phyloP scores from a whole-genome alignment of 805 yeast species.

The Sungouiella thailandica region DNA sequence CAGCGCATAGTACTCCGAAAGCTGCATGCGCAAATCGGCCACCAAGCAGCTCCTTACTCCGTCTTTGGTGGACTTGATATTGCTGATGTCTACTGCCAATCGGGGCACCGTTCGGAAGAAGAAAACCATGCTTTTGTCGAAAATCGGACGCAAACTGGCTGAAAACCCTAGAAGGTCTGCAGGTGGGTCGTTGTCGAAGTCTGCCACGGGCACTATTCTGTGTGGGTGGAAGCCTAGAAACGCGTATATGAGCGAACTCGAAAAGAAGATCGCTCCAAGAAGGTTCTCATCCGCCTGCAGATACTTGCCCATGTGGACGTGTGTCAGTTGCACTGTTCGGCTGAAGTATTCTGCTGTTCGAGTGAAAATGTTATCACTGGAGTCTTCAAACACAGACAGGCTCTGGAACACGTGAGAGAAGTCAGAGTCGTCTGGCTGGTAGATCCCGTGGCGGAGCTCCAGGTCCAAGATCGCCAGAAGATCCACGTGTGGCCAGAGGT shows the following conservation, averaged over 20 bases:
- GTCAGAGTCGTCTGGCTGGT: neutral
- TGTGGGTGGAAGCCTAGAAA: conserved; percentile 30
- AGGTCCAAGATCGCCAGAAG: conserved; percentile 3
- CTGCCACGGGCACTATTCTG: conserved; percentile 23
- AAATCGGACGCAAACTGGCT: conserved; percentile 12
- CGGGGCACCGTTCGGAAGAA: neutral
- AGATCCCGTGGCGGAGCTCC: neutral
- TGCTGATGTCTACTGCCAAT: too few relatives aligned
- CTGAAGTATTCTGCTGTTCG: conserved; percentile 22
- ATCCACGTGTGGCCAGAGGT: conserved; percentile 22
- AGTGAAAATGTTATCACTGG: conserved; percentile 12
- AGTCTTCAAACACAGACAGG: conserved; percentile 5
- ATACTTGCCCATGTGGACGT: conserved; percentile 4
- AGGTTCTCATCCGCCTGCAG: neutral
- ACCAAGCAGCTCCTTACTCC: neutral
- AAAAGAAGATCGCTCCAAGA: conserved; percentile 6
- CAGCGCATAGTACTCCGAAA: conserved; percentile 2
- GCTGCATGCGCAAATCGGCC: conserved; percentile 3
- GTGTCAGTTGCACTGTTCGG: conserved; percentile 13
- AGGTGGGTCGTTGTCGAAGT: conserved; percentile 13
- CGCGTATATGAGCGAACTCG: conserved; percentile 21
- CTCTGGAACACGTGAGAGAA: conserved; percentile 9
- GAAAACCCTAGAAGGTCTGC: conserved; percentile 20
- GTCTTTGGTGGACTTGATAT: neutral
- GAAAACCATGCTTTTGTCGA: conserved; percentile 4